These are phyloP conservation scores for Pyrenochaeta sp. DNA, from an alignment of 2,329 filamentous ascomycete species.

Conservation along the genomic window DNA sequence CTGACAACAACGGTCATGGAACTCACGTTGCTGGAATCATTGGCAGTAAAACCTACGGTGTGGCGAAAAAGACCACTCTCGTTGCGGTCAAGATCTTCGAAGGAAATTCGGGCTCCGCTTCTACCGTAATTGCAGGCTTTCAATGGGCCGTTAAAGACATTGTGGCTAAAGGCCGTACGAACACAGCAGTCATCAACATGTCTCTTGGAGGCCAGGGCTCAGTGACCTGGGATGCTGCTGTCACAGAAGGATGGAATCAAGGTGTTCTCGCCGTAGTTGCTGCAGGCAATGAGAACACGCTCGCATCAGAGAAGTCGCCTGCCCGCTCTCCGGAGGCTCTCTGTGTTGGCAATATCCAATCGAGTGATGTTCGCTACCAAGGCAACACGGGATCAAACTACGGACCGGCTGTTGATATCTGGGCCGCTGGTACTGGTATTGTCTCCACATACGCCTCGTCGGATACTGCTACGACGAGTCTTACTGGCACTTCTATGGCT, in stretches of 20 bases:
- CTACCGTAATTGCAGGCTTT: constrained; percentile 40
- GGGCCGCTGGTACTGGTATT: constrained; percentile 49
- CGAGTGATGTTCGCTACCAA: constrained; percentile 26
- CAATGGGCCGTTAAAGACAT: constrained; percentile 49
- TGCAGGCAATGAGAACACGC: constrained; percentile 45
- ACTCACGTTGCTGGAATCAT: constrained; percentile 47
- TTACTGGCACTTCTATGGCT: constrained; percentile 71
- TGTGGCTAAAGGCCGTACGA: constrained; percentile 35
- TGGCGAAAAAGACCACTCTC: constrained; percentile 45
- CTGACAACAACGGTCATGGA: constrained; percentile 42
- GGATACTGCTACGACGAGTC: constrained; percentile 52
- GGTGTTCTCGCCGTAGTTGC: constrained; percentile 48
- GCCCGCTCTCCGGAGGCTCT: constrained; percentile 46
- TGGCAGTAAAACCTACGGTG: constrained; percentile 41
- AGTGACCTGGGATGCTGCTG: constrained; percentile 42
- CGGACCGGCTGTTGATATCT: constrained; percentile 50
- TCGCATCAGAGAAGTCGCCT: constrained; percentile 40
- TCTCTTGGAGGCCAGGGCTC: constrained; percentile 45
- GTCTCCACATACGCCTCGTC: constrained; percentile 57
- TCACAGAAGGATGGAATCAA: constrained; percentile 39
- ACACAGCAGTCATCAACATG: constrained; percentile 49
- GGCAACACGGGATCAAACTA: constrained; percentile 46
- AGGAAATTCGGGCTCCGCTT: constrained; percentile 21
- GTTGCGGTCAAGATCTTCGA: constrained; percentile 50
- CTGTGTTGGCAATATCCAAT: constrained; percentile 47